phyloP scores from a whole-genome alignment of 1,284 basidiomycete genomes.

The Ustilago crameri region DNA sequence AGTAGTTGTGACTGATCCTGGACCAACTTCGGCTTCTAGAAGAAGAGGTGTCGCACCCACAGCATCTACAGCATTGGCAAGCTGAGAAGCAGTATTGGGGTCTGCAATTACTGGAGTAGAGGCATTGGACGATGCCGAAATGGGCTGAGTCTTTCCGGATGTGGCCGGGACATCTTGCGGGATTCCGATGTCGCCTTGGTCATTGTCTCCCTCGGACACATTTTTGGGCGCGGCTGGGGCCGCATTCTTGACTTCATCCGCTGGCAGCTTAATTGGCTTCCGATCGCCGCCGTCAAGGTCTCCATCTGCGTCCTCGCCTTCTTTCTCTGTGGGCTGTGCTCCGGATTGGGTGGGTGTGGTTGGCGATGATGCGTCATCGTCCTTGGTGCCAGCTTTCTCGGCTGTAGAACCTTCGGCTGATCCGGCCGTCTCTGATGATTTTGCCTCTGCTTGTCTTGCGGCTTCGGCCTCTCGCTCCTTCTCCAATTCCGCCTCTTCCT shows the following conservation, averaged over 20 bases:
- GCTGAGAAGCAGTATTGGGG: conserved; percentile 63
- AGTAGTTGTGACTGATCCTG: conserved; percentile 37
- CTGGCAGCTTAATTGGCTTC: not conserved
- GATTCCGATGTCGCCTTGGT: conserved; percentile 31
- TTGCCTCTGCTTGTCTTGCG: not conserved
- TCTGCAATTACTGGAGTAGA: conserved; percentile 38
- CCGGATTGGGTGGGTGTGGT: not conserved
- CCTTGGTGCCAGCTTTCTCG: not conserved
- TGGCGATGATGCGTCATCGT: not conserved
- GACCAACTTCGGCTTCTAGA: conserved; percentile 15
- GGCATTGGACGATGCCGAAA: conserved; percentile 7
- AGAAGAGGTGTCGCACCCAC: conserved; percentile 11
- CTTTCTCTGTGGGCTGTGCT: not conserved
- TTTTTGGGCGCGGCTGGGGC: not conserved
- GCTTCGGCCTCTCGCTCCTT: conserved; percentile 10
- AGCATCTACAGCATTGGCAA: conserved; percentile 35
- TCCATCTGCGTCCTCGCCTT: conserved; percentile 29
- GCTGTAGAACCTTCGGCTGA: not conserved
- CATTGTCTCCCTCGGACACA: conserved; percentile 10
- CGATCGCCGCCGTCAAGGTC: conserved; percentile 23
- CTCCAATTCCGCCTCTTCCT: conserved; percentile 29
- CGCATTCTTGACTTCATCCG: not conserved
- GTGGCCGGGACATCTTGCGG: conserved; percentile 10
- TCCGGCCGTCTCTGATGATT: not conserved
- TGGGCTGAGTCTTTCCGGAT: conserved; percentile 1